Base-by-base conservation (phyloP, 1,284 basidiomycete genomes). In the Porodaedalea pini region DNA sequence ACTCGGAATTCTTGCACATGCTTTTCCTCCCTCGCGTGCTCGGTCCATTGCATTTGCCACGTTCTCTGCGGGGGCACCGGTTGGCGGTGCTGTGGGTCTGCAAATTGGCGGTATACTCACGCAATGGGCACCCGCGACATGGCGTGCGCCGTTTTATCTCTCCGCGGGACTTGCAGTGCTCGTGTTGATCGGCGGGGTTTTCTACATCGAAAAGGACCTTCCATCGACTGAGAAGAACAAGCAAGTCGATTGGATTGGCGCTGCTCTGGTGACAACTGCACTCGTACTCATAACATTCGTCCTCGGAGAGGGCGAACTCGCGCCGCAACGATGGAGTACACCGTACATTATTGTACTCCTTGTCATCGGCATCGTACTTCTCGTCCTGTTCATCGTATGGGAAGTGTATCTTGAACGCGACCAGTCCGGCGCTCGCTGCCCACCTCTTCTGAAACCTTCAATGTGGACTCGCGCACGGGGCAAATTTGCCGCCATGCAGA, bases 211-310 rank as follows among this genome's bases (percentile, higher is more conserved):
- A 39, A 57, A 70, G 0, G 84, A 77, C 56, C 60, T 61, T 3
- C 62, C 68, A 5, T 65, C 67, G 4, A 67, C 66, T 0, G 65
- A 68, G 48, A 55, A 43, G 3, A 86, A 90, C 62, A 72, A 72
- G 23, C 77, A 88, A 0, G 76, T 96, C 0, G 93, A 97, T 67
- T 94, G 90, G 89, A 66, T 91, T 19, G 93, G 94, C 3, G 88
- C 88, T 0, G 72, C 82, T 17, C 70, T 94, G 31, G 78, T 92
- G 45, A 93, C 90, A 0, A 68, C 77, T 0, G 92, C 90, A 0
- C 74, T 95, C 11, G 84, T 90, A 0, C 74, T 95, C 2, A 77
- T 96, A 61, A 79, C 90, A 10, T 95, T 94, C 65, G 83, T 86
- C 0, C 78, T 96, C 1, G 85, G 86, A 45, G 83, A 92, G 65